These are phyloP conservation scores for Ochetophila trinervis DNA, from an alignment of 306 rosid species.

Conservation along the genomic window DNA sequence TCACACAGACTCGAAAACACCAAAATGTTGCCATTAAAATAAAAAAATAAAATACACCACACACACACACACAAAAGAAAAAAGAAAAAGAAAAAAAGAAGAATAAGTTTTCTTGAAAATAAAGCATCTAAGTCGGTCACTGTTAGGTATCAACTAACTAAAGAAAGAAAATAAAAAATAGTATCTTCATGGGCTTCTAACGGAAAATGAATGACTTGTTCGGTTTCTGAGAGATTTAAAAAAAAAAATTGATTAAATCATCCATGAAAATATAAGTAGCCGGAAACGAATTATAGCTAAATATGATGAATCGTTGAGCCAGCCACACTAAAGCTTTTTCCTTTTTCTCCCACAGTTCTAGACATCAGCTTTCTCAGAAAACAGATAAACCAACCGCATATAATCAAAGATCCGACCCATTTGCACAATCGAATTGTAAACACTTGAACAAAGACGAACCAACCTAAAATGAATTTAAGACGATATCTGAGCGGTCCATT, in stretches of 20 bases:
- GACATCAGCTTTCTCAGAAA: constrained; percentile 12
- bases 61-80: neutral
- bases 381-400: constrained; percentile 10
- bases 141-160: neutral
- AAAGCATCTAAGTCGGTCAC: constrained; percentile 7
- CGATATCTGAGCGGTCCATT: constrained; percentile 29
- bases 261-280: constrained; percentile 1
- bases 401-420: constrained; percentile 29
- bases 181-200: neutral
- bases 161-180: neutral
- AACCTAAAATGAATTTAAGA: constrained; percentile 53
- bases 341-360: constrained; percentile 12
- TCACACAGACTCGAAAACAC: neutral
- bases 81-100: neutral
- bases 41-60: too few relatives aligned
- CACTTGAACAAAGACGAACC: constrained; percentile 24
- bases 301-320: constrained; percentile 5
- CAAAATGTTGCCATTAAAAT: too few relatives aligned
- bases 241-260: constrained; percentile 1
- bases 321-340: neutral
- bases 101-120: neutral
- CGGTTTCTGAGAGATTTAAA: constrained; percentile 11
- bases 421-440: constrained; percentile 6
- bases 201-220: constrained; percentile 7
- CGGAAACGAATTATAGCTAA: constrained; percentile 4